These are phyloP conservation scores for Diphasiastrum complanatum DNA, from an alignment of 83 land plant genomes.

Conservation along the genomic window DNA sequence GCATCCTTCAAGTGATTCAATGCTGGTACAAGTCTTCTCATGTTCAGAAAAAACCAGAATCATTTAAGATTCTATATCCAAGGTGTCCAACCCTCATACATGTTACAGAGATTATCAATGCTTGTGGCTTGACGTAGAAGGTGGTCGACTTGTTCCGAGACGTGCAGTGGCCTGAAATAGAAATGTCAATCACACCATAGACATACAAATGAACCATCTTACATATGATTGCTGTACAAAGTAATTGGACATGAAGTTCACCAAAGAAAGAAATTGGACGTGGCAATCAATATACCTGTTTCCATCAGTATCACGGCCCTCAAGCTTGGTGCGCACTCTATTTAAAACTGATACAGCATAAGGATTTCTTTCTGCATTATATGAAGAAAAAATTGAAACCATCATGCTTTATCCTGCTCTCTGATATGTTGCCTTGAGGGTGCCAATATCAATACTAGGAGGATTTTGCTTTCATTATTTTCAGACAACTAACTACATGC, in stretches of 20 bases:
- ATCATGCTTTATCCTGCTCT: too few species aligned
- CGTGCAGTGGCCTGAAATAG: constrained; percentile 57
- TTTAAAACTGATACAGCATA: constrained; percentile 88
- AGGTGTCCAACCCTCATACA: constrained; percentile 99
- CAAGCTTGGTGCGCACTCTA: constrained; percentile 73
- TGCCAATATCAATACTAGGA: too few species aligned
- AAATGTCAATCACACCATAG: background rate
- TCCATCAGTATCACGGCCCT: constrained; percentile 66
- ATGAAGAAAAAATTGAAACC: too few species aligned
- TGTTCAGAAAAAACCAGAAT: too few species aligned
- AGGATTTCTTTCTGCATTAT: constrained; percentile 65
- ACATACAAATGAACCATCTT: background rate
- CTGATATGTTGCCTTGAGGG: too few species aligned
- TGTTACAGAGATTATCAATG: constrained; percentile 91
- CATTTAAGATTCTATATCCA: too few species aligned
- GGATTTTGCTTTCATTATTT: too few species aligned
- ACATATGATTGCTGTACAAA: too few species aligned
- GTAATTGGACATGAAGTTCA: too few species aligned
- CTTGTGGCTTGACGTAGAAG: constrained; percentile 83
- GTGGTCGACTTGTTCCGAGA: constrained; percentile 87
- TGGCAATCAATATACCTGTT: constrained; percentile 42
- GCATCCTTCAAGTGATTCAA: too few species aligned
- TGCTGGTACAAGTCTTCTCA: too few species aligned
- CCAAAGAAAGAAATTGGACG: background rate
- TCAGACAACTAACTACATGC: too few species aligned